These are phyloP conservation scores for Raphidocelis subcapitata DNA, from an alignment of 139 green algal species.

Conservation along the genomic window DNA sequence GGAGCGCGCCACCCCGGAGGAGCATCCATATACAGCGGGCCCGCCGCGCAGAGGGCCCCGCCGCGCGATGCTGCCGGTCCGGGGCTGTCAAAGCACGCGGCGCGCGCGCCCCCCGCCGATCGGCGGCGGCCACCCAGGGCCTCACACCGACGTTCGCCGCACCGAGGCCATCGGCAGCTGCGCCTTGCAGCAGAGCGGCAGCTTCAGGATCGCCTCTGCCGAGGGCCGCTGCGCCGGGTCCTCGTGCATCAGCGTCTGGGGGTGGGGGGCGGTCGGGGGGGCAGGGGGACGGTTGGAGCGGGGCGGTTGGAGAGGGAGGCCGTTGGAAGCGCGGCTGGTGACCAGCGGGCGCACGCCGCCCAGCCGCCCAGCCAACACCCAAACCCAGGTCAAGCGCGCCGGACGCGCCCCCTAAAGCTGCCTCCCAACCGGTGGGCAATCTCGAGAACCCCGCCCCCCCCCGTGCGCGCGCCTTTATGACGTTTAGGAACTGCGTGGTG, in stretches of 20 bases:
- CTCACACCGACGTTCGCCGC: no score
- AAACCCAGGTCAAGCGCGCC: neutral
- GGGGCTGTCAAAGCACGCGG: no score
- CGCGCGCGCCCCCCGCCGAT: no score
- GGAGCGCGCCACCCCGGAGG: no score
- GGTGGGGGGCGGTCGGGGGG: neutral
- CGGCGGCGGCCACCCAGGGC: no score
- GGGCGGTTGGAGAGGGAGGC: neutral
- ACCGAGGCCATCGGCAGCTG: no score
- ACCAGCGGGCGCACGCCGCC: neutral
- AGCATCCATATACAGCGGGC: no score
- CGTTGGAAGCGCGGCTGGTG: neutral
- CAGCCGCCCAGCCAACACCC: neutral
- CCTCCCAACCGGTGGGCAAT: no score
- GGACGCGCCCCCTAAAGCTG: neutral
- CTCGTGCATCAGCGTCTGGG: conserved; percentile 54
- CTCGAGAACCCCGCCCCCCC: no score
- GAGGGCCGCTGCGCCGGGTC: conserved; percentile 59
- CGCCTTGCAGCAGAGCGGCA: no score
- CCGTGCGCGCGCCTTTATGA: conserved; percentile 54
- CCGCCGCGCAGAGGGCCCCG: no score
- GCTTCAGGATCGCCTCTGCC: conserved; percentile 41
- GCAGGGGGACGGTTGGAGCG: neutral
- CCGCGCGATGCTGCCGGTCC: no score
- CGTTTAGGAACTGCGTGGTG: conserved; percentile 31